Evolutionary conservation across 1,284 basidiomycete species (phyloP).

Genomic region (Leccinum holopus): DNA sequence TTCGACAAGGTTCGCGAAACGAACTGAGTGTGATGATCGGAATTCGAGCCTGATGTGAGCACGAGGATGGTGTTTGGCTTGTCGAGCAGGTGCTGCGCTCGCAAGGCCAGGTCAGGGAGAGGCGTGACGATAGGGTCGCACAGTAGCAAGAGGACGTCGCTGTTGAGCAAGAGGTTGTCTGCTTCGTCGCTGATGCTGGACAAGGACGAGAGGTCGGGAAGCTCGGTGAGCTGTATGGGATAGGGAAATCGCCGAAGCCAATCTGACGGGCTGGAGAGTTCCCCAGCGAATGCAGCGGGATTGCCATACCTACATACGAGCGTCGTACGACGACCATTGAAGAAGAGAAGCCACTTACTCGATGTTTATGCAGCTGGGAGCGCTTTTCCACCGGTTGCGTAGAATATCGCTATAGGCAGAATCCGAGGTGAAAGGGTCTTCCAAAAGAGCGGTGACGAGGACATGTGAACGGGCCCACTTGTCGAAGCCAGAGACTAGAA

Average conservation of each 20-base stretch:
- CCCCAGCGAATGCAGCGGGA: conserved; percentile 17
- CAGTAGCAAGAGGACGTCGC: conserved; percentile 60
- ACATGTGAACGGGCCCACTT: conserved; percentile 50
- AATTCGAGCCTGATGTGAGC: conserved; percentile 38
- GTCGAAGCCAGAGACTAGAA: conserved; percentile 55
- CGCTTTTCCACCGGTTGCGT: conserved; percentile 45
- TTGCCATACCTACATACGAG: conserved; percentile 27
- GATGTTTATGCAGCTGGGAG: conserved; percentile 36
- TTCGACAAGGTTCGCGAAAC: conserved; percentile 20
- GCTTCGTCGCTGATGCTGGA: conserved; percentile 16
- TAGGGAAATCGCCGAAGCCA: conserved; percentile 54
- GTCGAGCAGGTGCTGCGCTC: conserved; percentile 38
- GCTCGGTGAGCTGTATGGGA: conserved; percentile 50
- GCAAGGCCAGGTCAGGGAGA: conserved; percentile 38
- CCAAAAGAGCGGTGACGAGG: conserved; percentile 65
- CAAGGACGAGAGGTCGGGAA: conserved; percentile 32
- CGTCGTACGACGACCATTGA: neutral
- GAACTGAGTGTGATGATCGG: conserved; percentile 13
- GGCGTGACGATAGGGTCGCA: conserved; percentile 56
- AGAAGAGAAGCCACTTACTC: conserved; percentile 38
- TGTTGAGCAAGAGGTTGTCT: conserved; percentile 41
- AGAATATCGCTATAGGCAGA: conserved; percentile 40
- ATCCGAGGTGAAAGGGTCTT: conserved; percentile 61
- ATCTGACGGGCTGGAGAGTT: conserved; percentile 42
- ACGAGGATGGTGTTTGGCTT: conserved; percentile 55